These are phyloP conservation scores for Maudiozyma bulderi DNA, from an alignment of 805 yeast genomes.

Conservation along the genomic window DNA sequence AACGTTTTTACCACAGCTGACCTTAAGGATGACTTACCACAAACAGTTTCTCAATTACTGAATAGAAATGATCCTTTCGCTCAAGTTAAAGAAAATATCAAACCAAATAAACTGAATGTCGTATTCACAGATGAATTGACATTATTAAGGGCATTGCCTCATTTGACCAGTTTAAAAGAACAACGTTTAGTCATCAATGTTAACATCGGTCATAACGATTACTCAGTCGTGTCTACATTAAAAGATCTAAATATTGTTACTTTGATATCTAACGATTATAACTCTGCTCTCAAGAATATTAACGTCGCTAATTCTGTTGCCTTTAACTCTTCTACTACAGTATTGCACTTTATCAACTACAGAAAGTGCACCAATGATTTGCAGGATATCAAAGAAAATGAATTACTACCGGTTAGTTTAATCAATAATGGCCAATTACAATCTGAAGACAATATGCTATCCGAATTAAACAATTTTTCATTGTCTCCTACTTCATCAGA, in stretches of 20 bases:
- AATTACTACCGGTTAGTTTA: not conserved
- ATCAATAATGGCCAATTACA: not conserved
- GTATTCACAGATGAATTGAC: constrained; percentile 45
- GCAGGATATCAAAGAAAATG: not conserved
- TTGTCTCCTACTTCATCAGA: not conserved
- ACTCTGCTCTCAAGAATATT: constrained; percentile 46
- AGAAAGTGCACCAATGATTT: not conserved
- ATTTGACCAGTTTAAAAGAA: constrained; percentile 35
- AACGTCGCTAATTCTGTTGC: constrained; percentile 53
- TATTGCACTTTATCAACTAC: constrained; percentile 56
- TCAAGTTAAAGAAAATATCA: constrained; percentile 10
- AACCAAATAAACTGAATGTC: constrained; percentile 28
- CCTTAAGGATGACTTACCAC: constrained; percentile 4
- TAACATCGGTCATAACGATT: constrained; percentile 49
- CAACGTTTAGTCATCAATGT: constrained; percentile 49
- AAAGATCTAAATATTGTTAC: constrained; percentile 62
- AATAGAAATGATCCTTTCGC: constrained; percentile 26
- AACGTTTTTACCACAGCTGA: constrained; percentile 16
- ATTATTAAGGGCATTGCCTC: constrained; percentile 54
- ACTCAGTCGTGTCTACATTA: constrained; percentile 54
- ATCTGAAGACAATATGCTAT: not conserved
- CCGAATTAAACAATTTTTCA: not conserved
- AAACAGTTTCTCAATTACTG: constrained; percentile 7
- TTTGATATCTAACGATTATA: constrained; percentile 53
- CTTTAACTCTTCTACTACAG: constrained; percentile 40